Base-by-base conservation (phyloP, 2,329 filamentous ascomycete genomes). In the Phaeosphaeria sp. region DNA sequence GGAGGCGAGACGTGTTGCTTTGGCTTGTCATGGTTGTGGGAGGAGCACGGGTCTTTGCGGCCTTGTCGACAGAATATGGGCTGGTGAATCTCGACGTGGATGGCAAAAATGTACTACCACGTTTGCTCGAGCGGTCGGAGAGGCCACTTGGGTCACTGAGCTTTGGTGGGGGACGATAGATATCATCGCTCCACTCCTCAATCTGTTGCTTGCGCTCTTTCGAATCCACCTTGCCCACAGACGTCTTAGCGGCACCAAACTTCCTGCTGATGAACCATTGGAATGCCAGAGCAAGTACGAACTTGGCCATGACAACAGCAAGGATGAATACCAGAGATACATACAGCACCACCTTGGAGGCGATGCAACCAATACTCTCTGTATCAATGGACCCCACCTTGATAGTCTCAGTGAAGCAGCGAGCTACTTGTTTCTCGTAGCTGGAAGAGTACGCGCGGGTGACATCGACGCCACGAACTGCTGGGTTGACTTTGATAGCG, bases 11-110 rank as follows among this genome's bases (percentile, higher is more conserved):
- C 1, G 88, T 88, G 0, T 90, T 89, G 64, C 87, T 87, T 75
- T 98, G 95, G 71, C 91, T 97, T 2, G 92, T 91, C 95, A 99
- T 99, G 0, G 95, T 99, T 0, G 93, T 97, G 7, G 92, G 93
- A 21, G 80, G 77, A n/a, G 81, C 75, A 49, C 82, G 80, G 55
- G 81, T 80, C 80, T 84, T 77, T 76, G 82, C 71, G 76, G 76
- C 68, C 55, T 77, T 86, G 52, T 96, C 92, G 50, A 89, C 85
- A 23, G 90, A 90, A 73, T 96, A 96, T 0, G 94, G 91, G 63
- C 93, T 91, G 2, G 94, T 96, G 79, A 99, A 99, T 46, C 95
- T 89, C 47, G 94, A 98, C 0, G 93, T 98, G 0, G 91, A 96
- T 0, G 95, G 95, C 59, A 99, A 81, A 80, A 99, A 96, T 30